These are phyloP conservation scores for Alternaria panax DNA, from an alignment of 2,329 filamentous ascomycete genomes.

Conservation along the genomic window DNA sequence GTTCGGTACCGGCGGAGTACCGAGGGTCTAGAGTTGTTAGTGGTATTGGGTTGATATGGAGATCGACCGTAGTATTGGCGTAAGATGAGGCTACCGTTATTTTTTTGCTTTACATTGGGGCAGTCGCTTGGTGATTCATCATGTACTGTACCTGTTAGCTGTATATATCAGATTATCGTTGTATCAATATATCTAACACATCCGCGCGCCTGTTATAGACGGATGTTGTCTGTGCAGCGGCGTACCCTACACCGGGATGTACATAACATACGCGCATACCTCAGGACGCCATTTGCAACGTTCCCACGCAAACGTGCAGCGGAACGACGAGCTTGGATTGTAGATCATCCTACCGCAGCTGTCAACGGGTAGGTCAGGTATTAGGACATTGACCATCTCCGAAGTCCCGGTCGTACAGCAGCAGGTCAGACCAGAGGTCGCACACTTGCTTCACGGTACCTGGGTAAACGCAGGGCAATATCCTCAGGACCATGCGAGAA, in stretches of 20 bases:
- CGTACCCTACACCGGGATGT: conserved; percentile 6
- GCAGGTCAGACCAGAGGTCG: conserved; percentile 2
- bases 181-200: not conserved
- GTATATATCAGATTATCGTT: not conserved
- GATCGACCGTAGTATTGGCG: not conserved
- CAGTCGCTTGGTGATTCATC: conserved; percentile 2
- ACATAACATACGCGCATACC: conserved; percentile 12
- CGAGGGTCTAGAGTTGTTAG: conserved; percentile 34
- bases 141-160: not conserved
- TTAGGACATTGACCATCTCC: conserved; percentile 20
- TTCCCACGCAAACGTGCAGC: conserved; percentile 11
- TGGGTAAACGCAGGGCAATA: not conserved
- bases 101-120: conserved; percentile 5
- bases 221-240: conserved; percentile 10
- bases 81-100: not conserved
- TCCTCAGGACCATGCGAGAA: not conserved
- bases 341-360: conserved; percentile 12
- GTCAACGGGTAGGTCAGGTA: conserved; percentile 9
- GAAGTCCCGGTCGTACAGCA: not conserved
- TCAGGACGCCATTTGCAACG: conserved; percentile 21
- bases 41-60: not conserved
- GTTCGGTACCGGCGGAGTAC: conserved; percentile 58
- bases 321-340: conserved; percentile 32
- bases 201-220: conserved; percentile 3
- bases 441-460: not conserved